A percentile compares a stretch with the other conserved stretches of the same genome.
Evolutionary conservation across 371 early-diverging fungal genomes (phyloP).

Genomic region (Mucor plumbeus): DNA sequence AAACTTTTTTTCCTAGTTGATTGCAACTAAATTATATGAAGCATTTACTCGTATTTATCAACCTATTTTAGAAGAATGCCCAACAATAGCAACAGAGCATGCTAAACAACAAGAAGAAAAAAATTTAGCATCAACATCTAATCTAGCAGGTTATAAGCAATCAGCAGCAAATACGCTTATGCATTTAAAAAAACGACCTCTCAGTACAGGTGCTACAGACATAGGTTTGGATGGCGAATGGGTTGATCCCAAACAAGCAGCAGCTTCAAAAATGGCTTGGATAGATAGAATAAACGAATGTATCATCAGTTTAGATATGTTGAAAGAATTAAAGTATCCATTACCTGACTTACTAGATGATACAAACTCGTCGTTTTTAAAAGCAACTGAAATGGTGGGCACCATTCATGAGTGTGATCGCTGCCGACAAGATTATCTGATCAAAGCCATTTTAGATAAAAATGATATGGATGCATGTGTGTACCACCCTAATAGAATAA

Average conservation of each 20-base stretch:
- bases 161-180: constrained; percentile 49
- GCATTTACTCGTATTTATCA: constrained; percentile 45
- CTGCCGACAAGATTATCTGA: constrained; percentile 49
- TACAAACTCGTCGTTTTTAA: constrained; percentile 6
- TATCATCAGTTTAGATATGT: constrained; percentile 29
- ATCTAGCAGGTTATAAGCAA: constrained; percentile 55
- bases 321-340: constrained; percentile 46
- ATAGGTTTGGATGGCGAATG: constrained; percentile 60
- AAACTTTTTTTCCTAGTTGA: constrained; percentile 18
- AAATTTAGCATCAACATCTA: constrained; percentile 32
- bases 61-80: constrained; percentile 14
- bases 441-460: constrained; percentile 40
- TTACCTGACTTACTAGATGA: constrained; percentile 24
- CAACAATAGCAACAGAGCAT: constrained; percentile 37
- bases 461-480: constrained; percentile 43
- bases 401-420: constrained; percentile 48
- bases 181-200: constrained; percentile 53
- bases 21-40: constrained; percentile 43
- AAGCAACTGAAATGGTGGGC: constrained; percentile 19
- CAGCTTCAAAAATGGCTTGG: neutral
- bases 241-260: constrained; percentile 35
- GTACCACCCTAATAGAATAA: constrained; percentile 47
- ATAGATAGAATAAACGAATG: constrained; percentile 23
- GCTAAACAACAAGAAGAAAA: constrained; percentile 38
- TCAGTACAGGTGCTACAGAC: constrained; percentile 33